Evolutionary conservation across 2,329 filamentous ascomycete species (phyloP).

Genomic region (Rhexocercosporidium sp.): DNA sequence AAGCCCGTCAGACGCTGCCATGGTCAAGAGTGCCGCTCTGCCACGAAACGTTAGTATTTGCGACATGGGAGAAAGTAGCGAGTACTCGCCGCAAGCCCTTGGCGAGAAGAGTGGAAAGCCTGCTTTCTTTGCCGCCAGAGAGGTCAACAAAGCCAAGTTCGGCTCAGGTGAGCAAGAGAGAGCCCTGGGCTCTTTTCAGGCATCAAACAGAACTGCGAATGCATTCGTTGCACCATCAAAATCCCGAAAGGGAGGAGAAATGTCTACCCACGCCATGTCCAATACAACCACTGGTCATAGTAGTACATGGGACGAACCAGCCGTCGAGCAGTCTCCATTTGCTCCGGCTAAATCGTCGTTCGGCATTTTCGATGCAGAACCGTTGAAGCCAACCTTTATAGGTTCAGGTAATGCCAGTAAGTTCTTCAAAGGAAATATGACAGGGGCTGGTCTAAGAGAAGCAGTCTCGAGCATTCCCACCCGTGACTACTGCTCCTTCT

Average conservation of each 20-base stretch:
- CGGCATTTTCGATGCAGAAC: neutral
- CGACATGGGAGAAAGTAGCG: conserved; percentile 17
- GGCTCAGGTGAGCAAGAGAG: conserved; percentile 15
- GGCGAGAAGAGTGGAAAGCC: conserved; percentile 39
- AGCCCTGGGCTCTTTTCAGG: neutral
- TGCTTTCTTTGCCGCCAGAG: conserved; percentile 41
- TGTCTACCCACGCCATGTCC: neutral
- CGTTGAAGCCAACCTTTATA: neutral
- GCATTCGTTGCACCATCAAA: neutral
- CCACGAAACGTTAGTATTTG: conserved; percentile 5
- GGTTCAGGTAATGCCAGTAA: conserved; percentile 8
- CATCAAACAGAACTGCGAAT: conserved; percentile 2
- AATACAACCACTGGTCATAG: neutral
- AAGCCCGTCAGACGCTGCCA: conserved; percentile 47
- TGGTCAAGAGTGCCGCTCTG: conserved; percentile 40
- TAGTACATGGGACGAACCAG: neutral
- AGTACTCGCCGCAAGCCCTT: conserved; percentile 27
- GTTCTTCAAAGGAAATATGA: neutral
- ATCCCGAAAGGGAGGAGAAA: neutral
- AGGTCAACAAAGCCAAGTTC: conserved; percentile 37
- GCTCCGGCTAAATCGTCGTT: neutral
- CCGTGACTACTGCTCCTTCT: conserved; percentile 21
- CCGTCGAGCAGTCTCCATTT: neutral
- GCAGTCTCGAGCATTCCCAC: conserved; percentile 18
- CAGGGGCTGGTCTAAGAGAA: conserved; percentile 8